Evolutionary conservation across 2,329 filamentous ascomycete species (phyloP), one percentile per base, ranked within the genome.

Genomic region (Calonectria henricotiae): DNA sequence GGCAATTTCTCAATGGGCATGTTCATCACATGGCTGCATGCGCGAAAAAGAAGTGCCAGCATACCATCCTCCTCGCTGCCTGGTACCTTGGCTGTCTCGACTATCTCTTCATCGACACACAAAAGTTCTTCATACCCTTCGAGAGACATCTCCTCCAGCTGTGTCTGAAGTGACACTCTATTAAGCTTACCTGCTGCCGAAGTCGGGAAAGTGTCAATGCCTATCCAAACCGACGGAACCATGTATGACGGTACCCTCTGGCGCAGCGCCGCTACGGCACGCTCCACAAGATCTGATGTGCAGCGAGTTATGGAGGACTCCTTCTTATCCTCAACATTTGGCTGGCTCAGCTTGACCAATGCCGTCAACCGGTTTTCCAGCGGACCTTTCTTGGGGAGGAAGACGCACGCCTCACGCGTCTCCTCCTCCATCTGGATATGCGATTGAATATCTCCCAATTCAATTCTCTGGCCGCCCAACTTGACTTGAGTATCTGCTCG

Each of bases 1-100:
- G 43, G n/a, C 43, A 46, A 46, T 23, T 46, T 46, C 43, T 46
- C 43, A 23, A 46, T 46, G n/a, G 43, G 43, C n/a, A 46, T 46
- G n/a, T 46, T 46, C n/a, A 46, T 17, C 4, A 46, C 43, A 46
- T 46, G 43, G 8, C 43, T 46, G 43, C 43, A 46, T 23, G 43
- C 43, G 5, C 20, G 43, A 2, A 46, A 46, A 46, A 46, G 43
- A 46, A 46, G 43, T 9, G 43, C 8, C 13, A 8, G 43, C n/a
- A 46, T 46, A 9, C 8, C 20, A 23, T 46, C n/a, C 11, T 23
- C n/a, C n/a, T 46, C 20, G 8, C 43, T 46, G 43, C 43, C n/a
- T 46, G 13, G 8, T 23, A 8, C 5, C 8, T 8, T 23, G n/a
- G 20, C n/a, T 46, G n/a, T 11, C 8, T 46, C 43, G n/a, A 46